Conservation (phyloP, 148 eudicot species). For the Camellia sinensis region DNA sequence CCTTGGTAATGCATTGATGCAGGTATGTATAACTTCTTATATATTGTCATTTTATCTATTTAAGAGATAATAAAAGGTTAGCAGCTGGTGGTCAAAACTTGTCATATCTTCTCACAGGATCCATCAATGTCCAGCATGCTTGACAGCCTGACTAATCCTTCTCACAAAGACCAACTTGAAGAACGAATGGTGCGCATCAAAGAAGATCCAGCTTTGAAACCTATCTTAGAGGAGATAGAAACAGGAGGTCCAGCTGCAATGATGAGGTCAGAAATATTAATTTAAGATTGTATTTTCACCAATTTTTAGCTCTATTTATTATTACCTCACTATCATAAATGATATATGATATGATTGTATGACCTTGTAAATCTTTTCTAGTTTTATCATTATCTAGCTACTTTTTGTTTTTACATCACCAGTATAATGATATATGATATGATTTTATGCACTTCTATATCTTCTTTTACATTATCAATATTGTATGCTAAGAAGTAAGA, state of each 20-base stretch:
- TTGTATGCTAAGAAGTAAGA: not conserved
- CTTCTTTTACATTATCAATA: not conserved
- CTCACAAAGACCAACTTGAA: conserved; percentile 72
- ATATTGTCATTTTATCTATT: not conserved
- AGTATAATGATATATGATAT: not conserved
- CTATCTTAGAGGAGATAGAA: conserved; percentile 92
- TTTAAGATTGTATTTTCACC: not conserved
- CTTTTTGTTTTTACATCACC: not conserved
- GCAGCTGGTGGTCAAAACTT: not conserved
- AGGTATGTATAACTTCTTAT: conserved; percentile 41
- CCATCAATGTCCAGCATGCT: conserved; percentile 96
- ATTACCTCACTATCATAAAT: not conserved
- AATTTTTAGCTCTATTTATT: not conserved
- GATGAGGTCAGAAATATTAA: conserved; percentile 62
- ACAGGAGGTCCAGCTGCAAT: conserved; percentile 96
- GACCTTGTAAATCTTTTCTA: not conserved
- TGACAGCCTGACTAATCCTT: conserved; percentile 79
- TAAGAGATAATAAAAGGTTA: conserved; percentile 10
- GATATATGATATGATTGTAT: not conserved
- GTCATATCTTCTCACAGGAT: conserved; percentile 49
- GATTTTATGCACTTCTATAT: not conserved
- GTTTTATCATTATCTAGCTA: not conserved
- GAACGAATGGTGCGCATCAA: conserved; percentile 84
- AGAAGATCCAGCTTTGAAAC: conserved; percentile 92
- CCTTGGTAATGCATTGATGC: conserved; percentile 88